Evolutionary conservation across 306 rosid species (phyloP), one percentile per base, ranked within the genome.

Genomic region (Cucumis melo): DNA sequence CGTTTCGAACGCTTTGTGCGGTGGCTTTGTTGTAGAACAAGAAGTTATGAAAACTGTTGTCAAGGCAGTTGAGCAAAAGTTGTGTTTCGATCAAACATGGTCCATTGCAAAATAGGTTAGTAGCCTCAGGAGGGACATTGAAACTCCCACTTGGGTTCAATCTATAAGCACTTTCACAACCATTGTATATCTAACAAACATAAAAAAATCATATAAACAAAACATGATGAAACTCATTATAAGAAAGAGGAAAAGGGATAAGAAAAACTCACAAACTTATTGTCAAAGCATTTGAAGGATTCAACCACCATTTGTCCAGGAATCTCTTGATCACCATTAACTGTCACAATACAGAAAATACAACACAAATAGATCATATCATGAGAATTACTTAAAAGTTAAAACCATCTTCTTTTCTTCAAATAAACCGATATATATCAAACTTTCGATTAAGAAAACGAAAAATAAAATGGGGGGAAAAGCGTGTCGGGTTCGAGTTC

Each of bases 81-180:
- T 84, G 87, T 65, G 94, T 86, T 82, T 89, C 94, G 1, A 67
- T 4, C 34, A 87, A 78, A 82, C 94, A 89, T 7, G 94, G 90
- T 76, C 89, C 91, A 71, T 80, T 84, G 38, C 91, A 87, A 86
- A 86, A 87, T 34, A 81, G 9, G 67, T 80, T 86, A 60, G 78
- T 75, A 38, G 82, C 90, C 65, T 78, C 85, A 2, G 76, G 74
- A 71, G 91, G 90, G 21, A 86, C 63, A 23, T 83, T 83, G 55
- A 89, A 78, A 56, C 73, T 79, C 78, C 90, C 94, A 76, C 89
- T 87, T 75, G 94, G 91, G 73, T 83, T 87, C 77, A 89, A 76
- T 81, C 93, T 84, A 60, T 84, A 89, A 60, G 84, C 82, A 50
- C 82, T 83, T 60, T 72, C 76, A 79, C 93, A 89, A 32, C 84